Evolutionary conservation across 495 filamentous ascomycete genomes (phyloP), one percentile per base, ranked within the genome.

Genomic region (Podospora anserina): DNA sequence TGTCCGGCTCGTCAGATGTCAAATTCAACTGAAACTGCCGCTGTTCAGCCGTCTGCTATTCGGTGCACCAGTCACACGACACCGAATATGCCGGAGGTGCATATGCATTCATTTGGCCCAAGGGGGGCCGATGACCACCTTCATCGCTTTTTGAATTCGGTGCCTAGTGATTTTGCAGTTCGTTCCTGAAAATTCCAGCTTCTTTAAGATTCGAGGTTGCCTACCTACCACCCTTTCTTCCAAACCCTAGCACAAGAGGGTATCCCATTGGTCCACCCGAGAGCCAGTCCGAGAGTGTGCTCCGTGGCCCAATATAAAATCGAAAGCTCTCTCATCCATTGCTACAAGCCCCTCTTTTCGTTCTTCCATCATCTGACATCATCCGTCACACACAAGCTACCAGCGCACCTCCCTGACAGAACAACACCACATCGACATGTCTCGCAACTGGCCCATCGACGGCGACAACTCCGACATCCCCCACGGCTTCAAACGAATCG

Each of bases 391-490:
- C 39, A 49, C 39, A 49, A 58, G 6, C 3, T 23, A 58, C 23
- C 15, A 58, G 18, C 18, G 6, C 18, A 2, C 20, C 56, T 58
- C 6, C n/a, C 56, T 20, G 56, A 16, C 59, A 28, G 4, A 28
- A 32, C 27, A 61, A 61, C 59, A 28, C 6, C 59, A 32, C 20
- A 34, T 28, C 26, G 0, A 28, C 59, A 67, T 82, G 79, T 59
- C 74, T 63, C 79, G 79, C 69, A 81, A 76, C 74, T 75, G 78
- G 20, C 73, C 79, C 56, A 77, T 80, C 72, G 78, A 80, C 60
- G 75, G 80, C 64, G 84, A 86, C 73, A 79, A 81, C 27, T 75
- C 82, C 63, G 84, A 84, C 57, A 76, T 86, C 19, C 84, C 84
- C 44, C 78, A 83, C 61, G 82, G 83, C 71, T 82, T 86, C 79